Percentiles rank a stretch among this genome's conserved stretches.
Evolutionary conservation across 2,329 filamentous ascomycete genomes (phyloP).

Genomic region (Pseudohalonectria lignicola): DNA sequence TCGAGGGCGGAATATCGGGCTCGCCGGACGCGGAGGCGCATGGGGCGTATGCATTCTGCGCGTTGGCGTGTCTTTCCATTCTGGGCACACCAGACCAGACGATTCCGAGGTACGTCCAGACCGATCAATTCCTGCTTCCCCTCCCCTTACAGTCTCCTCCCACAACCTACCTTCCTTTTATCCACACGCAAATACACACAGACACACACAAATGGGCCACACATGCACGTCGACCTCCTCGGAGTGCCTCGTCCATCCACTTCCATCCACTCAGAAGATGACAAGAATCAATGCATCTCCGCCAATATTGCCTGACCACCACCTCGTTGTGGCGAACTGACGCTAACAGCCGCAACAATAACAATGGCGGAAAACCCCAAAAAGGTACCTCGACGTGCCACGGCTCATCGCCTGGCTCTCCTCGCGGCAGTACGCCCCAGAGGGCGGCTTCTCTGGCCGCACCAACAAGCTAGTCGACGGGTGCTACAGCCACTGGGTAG

Average conservation of each 20-base stretch:
- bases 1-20: constrained; percentile 84
- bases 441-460: constrained; percentile 85
- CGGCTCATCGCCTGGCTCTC: constrained; percentile 80
- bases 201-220: no score
- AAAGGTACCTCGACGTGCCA: constrained; percentile 64
- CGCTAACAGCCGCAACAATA: no score
- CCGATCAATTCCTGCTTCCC: no score
- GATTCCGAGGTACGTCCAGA: constrained; percentile 56
- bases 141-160: no score
- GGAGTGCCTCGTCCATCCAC: constrained; percentile 5
- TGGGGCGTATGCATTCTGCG: constrained; percentile 94
- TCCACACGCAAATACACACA: no score
- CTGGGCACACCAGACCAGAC: constrained; percentile 67
- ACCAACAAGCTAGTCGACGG: constrained; percentile 98
- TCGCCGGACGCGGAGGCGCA: constrained; percentile 85
- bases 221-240: neutral
- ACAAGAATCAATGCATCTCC: constrained; percentile 24
- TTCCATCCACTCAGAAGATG: constrained; percentile 21
- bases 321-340: constrained; percentile 6
- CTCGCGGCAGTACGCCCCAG: constrained; percentile 77
- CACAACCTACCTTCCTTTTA: no score
- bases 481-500: constrained; percentile 97
- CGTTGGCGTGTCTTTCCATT: constrained; percentile 78
- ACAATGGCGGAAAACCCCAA: no score
- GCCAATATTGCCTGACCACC: constrained; percentile 19